Base-by-base conservation (phyloP, 23 red algal species). In the Gracilaria vermiculophylla region DNA sequence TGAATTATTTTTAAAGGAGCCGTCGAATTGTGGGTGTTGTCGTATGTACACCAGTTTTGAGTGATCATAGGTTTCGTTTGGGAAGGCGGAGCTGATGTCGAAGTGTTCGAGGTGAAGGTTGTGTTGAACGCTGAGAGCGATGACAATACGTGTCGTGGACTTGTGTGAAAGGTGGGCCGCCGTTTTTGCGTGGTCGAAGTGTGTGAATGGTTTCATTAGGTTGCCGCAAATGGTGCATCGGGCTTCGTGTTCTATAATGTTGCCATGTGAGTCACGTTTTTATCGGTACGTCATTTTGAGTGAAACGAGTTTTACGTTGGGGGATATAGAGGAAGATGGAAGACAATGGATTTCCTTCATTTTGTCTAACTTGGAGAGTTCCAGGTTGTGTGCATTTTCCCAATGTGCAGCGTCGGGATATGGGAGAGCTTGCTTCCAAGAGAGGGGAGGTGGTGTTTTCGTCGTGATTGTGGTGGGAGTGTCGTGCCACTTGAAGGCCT, bases 301-400 rank as follows among this genome's bases (percentile, higher is more conserved):
- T 19, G 65, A 45, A 33, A 86, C 75, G 16, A 62, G 61, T 33
- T 17, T 49, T 55, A n/a, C 19, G 25, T 24, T 29, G 40, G 29
- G 82, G 9, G 25, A 24, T 67, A 21, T 41, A n/a, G n/a, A n/a
- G 15, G 0, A 27, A 15, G 33, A 53, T 0, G 43, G 65, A n/a
- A 86, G 45, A 35, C 62, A 86, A 53, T 86, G 31, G 20, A 86
- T 86, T 39, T 40, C 14, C 36, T 74, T 52, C 28, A 55, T 5
- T 20, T 69, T 52, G 28, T 86, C 82, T 1, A 86, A 65, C 15
- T 69, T 72, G 4, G 35, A 42, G 13, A 86, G 48, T 71, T 86
- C 82, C 13, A 51, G 24, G 64, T 86, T 53, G 62, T 86, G 82
- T 0, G 82, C 82, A 16, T 29, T 27, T 56, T 6, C 39, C 49